Base-by-base conservation (phyloP, 192 early-diverging fungal species). In the Spinellus fusiger region DNA sequence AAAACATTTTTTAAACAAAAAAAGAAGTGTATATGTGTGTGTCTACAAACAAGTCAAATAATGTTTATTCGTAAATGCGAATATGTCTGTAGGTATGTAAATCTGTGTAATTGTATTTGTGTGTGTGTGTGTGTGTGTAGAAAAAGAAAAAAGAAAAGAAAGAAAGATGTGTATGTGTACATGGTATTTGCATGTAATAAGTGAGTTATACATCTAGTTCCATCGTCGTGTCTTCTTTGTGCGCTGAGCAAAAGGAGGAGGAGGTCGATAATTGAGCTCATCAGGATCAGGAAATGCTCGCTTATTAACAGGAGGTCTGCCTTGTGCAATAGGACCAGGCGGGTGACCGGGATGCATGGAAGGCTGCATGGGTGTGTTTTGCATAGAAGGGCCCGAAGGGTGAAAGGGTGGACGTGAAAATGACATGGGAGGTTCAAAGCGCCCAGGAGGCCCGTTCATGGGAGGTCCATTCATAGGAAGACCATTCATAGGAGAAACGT, bases 341-440 rank as follows among this genome's bases (percentile, higher is more conserved):
- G 13, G 40, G 18, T 44, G 40, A n/a, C n/a, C n/a, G n/a, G n/a
- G n/a, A 18, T 44, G 40, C 40, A 44, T 44, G 40, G 37, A 54
- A 37, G 25, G 66, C 16, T 59, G 67, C 0, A 61, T 59, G n/a
- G n/a, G n/a, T n/a, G n/a, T n/a, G 18, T 67, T 49, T 5, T 54
- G 51, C n/a, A 15, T 56, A 18, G 49, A 50, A 31, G 49, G 57
- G 6, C 16, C 54, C 0, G 61, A 49, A 18, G 70, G 56, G 4
- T 65, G 65, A 54, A 69, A 69, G 22, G 38, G 62, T 34, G 62
- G 53, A 18, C 40, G 40, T 10, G 40, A 18, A n/a, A n/a, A n/a
- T n/a, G n/a, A n/a, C n/a, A n/a, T n/a, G n/a, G n/a, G n/a, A n/a
- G n/a, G n/a, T n/a, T n/a, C n/a, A n/a, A n/a, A n/a, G n/a, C n/a